Evolutionary conservation across 116 monocot species (phyloP).

Genomic region (Iris pallida): DNA sequence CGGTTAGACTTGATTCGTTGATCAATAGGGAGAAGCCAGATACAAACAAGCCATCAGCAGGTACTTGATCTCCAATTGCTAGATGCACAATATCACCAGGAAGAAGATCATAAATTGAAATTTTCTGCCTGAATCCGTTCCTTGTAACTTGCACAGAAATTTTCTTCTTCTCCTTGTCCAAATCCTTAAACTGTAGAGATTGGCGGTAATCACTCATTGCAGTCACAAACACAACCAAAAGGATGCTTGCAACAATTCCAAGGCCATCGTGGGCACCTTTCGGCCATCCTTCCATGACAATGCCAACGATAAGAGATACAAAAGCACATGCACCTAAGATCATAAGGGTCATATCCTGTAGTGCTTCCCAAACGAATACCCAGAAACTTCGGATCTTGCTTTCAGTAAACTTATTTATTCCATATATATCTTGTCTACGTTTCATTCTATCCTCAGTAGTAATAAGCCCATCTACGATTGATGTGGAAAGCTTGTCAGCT

Average conservation of each 20-base stretch:
- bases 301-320: constrained; percentile 43
- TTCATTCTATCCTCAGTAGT: constrained; percentile 24
- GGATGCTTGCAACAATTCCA: constrained; percentile 54
- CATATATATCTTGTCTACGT: constrained; percentile 38
- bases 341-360: constrained; percentile 48
- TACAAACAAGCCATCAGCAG: constrained; percentile 67
- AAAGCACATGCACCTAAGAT: constrained; percentile 41
- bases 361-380: constrained; percentile 60
- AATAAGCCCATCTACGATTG: constrained; percentile 29
- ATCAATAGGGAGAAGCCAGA: constrained; percentile 58
- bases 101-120: constrained; percentile 67
- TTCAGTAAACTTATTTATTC: constrained; percentile 48
- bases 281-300: constrained; percentile 55
- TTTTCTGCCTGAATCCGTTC: constrained; percentile 53
- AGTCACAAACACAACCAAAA: constrained; percentile 63
- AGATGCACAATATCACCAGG: constrained; percentile 77
- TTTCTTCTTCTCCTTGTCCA: constrained; percentile 82
- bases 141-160: constrained; percentile 62
- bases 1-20: constrained; percentile 71
- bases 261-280: constrained; percentile 57
- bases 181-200: constrained; percentile 70
- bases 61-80: constrained; percentile 70
- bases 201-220: constrained; percentile 72
- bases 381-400: constrained; percentile 33
- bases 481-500: constrained; percentile 44